Base-by-base conservation (phyloP, 2,329 filamentous ascomycete species). In the Aspergillus tamarii region DNA sequence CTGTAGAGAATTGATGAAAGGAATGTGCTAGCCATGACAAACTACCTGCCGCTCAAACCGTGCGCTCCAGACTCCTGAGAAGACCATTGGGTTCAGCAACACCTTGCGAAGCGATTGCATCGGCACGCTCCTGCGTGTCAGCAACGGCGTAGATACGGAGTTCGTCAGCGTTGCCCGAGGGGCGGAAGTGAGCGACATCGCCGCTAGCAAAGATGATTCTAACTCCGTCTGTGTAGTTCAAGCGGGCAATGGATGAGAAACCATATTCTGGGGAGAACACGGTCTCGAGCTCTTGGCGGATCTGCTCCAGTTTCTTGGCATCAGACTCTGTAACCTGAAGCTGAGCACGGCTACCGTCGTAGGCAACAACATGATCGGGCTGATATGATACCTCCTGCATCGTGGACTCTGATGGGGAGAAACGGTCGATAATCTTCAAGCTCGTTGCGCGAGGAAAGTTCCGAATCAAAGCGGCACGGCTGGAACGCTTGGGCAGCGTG, bases 121-220 rank as follows among this genome's bases (percentile, higher is more conserved):
- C 73, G 1, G 74, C 74, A 11, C 73, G 73, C 39, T 68, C 69
- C 65, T 75, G 73, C 3, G 60, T 68, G 58, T 76, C 68, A 12
- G 72, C 72, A 19, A 76, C 74, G 36, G 73, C 65, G 54, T 76
- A 76, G 41, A 76, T 76, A 12, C 74, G 74, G 2, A 76, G 69
- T 46, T 76, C 74, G 64, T 76, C 74, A 12, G 74, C 74, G 32
- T 76, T 76, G 6, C 74, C 74, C 11, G 74, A 76, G 5, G 74
- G 74, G 3, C 74, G 72, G 36, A 76, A 66, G 54, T 76, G 74
- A 61, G 74, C 74, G 9, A 76, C 74, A 65, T 76, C 74, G 28
- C 73, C 73, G 48, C 73, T 75, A 12, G 64, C 59, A 57, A 76
- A 76, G 19, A 70, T 69, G 36, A 75, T 69, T n/a, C 74, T 72